Base-by-base conservation (phyloP, 768 basidiomycete genomes). In the Fomitopsis serialis region DNA sequence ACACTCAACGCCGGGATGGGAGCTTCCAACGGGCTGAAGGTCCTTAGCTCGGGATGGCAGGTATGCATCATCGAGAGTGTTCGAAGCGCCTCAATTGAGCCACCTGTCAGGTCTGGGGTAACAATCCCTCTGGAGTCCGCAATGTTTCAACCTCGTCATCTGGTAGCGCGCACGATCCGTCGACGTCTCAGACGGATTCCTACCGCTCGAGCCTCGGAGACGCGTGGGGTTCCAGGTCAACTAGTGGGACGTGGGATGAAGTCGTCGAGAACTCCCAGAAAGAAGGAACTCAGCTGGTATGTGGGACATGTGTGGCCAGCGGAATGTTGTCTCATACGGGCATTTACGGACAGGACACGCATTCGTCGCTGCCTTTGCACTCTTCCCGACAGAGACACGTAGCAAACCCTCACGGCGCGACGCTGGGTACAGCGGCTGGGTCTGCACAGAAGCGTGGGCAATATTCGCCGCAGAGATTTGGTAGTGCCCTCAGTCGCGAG, bases 21-120 rank as follows among this genome's bases (percentile, higher is more conserved):
- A 43, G 69, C 76, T n/a, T 63, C 74, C 1, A 74, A 66, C 25
- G 68, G 74, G 13, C 70, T 82, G 52, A 82, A 83, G 62, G 66
- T 70, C 27, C 72, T 83, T 40, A 80, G 77, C 65, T 71, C 81
- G 47, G 80, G 84, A 42, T 87, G 86, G 85, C 83, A 86, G 79
- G 86, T 80, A 52, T 45, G 42, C 50, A 12, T 13, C 46, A 13
- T 25, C 4, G 4, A 15, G 51, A 51, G 58, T 48, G 22, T 46
- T 32, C 25, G 52, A 51, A 32, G 48, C 49, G 12, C 35, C 42
- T 27, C 23, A 22, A 40, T 40, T 12, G 36, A 15, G 25, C 29
- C 22, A 40, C 34, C 40, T 44, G 49, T 52, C 61, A 86, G 85
- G 81, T 85, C 50, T 87, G 85, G 85, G 74, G 73, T 47, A 70